These are phyloP conservation scores for Leccinum fallax DNA, from an alignment of 1,284 basidiomycete genomes.

Conservation along the genomic window DNA sequence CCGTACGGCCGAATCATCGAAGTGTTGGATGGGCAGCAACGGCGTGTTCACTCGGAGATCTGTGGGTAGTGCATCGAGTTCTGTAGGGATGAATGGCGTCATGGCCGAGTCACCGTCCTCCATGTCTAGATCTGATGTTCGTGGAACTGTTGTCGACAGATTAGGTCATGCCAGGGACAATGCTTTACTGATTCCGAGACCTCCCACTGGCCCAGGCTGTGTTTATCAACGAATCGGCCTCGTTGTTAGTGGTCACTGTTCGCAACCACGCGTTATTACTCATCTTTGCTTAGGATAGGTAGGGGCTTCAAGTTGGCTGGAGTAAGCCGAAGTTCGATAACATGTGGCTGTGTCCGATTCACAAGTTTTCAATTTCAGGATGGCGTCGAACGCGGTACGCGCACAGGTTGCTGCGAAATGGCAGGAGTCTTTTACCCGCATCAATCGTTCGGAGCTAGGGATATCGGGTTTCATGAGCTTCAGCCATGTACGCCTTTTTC, in stretches of 20 bases:
- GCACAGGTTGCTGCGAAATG: constrained; percentile 70
- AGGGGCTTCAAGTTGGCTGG: background rate
- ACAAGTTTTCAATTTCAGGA: constrained; percentile 20
- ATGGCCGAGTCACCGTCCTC: constrained; percentile 5
- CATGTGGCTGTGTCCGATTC: constrained; percentile 27
- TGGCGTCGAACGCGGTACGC: constrained; percentile 58
- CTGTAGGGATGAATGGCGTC: constrained; percentile 30
- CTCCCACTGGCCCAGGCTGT: background rate
- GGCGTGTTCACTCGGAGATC: background rate
- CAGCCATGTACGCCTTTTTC: constrained; percentile 51
- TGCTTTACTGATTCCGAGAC: background rate
- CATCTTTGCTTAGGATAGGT: background rate
- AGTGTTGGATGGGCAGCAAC: background rate
- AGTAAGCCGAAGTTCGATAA: background rate
- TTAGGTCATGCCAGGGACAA: constrained; percentile 9
- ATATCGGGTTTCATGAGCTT: constrained; percentile 67
- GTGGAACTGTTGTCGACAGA: constrained; percentile 1
- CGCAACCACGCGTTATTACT: background rate
- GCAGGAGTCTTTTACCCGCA: constrained; percentile 65
- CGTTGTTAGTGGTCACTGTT: background rate
- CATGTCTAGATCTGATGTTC: constrained; percentile 15
- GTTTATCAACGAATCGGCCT: background rate
- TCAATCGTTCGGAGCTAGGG: constrained; percentile 64
- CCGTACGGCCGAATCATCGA: constrained; percentile 6
- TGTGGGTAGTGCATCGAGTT: constrained; percentile 17